These are phyloP conservation scores for Furcasterigmium sp. DNA, from an alignment of 2,329 filamentous ascomycete species.

Conservation along the genomic window DNA sequence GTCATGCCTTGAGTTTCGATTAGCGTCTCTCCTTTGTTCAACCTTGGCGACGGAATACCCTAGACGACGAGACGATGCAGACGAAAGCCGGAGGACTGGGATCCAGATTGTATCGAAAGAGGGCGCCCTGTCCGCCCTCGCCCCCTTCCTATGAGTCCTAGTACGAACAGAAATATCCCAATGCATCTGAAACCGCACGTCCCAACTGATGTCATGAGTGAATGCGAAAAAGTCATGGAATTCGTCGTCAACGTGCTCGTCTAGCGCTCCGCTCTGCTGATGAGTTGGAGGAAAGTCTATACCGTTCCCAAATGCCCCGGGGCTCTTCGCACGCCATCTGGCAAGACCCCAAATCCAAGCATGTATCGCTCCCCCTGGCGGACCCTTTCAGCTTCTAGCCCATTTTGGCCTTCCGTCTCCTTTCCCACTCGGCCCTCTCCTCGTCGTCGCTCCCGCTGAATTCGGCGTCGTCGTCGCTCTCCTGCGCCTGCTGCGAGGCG, in stretches of 20 bases:
- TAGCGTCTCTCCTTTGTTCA: neutral
- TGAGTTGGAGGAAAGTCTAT: constrained; percentile 1
- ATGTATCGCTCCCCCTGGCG: too few species aligned
- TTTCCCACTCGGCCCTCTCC: constrained; percentile 57
- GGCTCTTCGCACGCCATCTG: neutral
- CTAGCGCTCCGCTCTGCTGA: neutral
- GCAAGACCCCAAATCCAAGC: too few species aligned
- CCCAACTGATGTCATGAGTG: neutral
- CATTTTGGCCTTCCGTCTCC: constrained; percentile 37
- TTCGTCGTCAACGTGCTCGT: constrained; percentile 1
- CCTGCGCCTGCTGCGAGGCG: constrained; percentile 24
- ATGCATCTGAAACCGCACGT: too few species aligned
- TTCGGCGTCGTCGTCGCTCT: constrained; percentile 51
- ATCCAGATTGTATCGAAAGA: too few species aligned
- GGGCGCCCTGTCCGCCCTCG: too few species aligned
- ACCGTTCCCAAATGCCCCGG: too few species aligned
- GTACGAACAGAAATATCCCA: too few species aligned
- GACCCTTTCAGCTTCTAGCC: constrained; percentile 17
- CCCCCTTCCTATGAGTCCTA: too few species aligned
- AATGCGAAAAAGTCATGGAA: neutral
- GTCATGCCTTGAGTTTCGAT: constrained; percentile 6
- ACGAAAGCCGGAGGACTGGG: too few species aligned
- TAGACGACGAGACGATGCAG: constrained; percentile 8
- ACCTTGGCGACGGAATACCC: constrained; percentile 10
- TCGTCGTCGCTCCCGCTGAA: constrained; percentile 62